Percentiles rank a stretch among this genome's conserved stretches.
phyloP scores from a whole-genome alignment of 352 stramenopile species.

The Globisporangium alternatum region DNA sequence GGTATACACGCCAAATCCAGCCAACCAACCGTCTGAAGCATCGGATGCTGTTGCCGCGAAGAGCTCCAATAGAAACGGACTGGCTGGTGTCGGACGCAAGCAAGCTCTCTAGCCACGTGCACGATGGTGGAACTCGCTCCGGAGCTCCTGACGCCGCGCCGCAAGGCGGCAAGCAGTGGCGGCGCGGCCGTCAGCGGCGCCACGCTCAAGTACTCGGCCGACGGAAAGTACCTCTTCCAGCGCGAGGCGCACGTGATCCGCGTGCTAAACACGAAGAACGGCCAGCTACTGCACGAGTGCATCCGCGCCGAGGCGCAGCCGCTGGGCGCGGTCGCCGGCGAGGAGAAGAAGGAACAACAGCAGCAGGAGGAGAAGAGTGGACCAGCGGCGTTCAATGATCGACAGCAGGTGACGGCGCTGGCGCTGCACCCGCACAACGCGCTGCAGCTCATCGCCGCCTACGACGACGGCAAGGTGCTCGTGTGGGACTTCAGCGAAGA shows the following conservation, averaged over 20 bases:
- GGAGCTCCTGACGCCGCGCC: conserved; percentile 33
- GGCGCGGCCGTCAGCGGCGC: conserved; percentile 5
- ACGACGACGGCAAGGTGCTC: conserved; percentile 60
- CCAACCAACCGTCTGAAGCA: not conserved
- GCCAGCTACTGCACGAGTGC: conserved; percentile 73
- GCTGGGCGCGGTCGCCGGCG: conserved; percentile 18
- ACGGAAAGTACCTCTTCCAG: conserved; percentile 80
- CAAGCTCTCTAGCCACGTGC: not conserved
- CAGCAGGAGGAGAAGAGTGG: conserved; percentile 11
- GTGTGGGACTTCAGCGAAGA: conserved; percentile 80
- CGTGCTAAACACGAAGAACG: conserved; percentile 68
- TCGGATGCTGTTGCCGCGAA: not conserved
- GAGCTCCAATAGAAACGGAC: conserved; percentile 2
- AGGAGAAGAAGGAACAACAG: conserved; percentile 9
- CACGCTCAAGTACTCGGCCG: conserved; percentile 54
- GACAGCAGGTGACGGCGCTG: conserved; percentile 41
- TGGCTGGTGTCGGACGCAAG: not conserved
- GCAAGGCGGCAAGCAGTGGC: not conserved
- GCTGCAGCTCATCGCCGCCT: conserved; percentile 65
- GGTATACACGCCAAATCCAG: not conserved
- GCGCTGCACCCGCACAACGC: conserved; percentile 70
- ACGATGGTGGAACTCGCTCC: conserved; percentile 14
- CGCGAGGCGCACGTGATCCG: conserved; percentile 69
- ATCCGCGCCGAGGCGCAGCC: conserved; percentile 28
- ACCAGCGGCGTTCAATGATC: conserved; percentile 6